These are phyloP conservation scores for Starmerella sp. DNA, from an alignment of 805 yeast species.

Conservation along the genomic window DNA sequence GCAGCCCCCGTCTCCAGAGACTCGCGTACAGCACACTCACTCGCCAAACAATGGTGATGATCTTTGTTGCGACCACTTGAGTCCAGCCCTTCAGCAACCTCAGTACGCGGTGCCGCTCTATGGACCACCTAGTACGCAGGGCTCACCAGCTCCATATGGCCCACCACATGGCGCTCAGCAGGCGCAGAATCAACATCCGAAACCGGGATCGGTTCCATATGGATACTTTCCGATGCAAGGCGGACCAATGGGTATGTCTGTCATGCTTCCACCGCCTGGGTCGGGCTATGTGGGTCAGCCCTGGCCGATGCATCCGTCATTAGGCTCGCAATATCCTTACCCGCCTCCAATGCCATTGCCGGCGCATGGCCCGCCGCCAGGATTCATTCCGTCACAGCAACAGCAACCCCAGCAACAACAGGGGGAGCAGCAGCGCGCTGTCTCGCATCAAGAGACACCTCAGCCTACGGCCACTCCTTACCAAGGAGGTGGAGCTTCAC, in stretches of 20 bases:
- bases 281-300: not conserved
- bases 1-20: not conserved
- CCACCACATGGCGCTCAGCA: not conserved
- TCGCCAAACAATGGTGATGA: not conserved
- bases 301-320: not conserved
- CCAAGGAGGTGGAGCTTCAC: not conserved
- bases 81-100: not conserved
- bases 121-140: not conserved
- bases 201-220: not conserved
- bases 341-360: not conserved
- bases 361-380: not conserved
- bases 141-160: not conserved
- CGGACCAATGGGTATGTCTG: not conserved
- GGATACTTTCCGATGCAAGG: not conserved
- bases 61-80: conserved; percentile 7
- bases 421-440: not conserved
- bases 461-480: not conserved
- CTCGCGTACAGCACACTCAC: not conserved
- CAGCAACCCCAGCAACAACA: not conserved
- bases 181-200: not conserved
- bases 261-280: conserved; percentile 1
- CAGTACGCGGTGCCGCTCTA: not conserved
- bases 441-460: not conserved
- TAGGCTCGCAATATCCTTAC: not conserved
- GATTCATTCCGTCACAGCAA: not conserved